phyloP scores from a whole-genome alignment of 495 filamentous ascomycete genomes.

The Chlorociboria aeruginascens region DNA sequence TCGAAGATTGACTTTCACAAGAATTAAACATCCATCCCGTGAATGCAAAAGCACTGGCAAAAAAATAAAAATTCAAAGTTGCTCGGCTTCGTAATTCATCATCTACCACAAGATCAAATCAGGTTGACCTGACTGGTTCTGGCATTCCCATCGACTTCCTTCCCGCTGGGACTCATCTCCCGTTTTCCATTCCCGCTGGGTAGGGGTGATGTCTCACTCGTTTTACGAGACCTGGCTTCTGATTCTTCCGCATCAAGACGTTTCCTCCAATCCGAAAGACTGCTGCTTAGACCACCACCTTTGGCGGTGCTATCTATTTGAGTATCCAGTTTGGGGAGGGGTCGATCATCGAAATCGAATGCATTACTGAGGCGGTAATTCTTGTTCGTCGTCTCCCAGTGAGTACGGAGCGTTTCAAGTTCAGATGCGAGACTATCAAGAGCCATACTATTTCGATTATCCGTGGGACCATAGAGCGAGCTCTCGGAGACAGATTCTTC shows the following conservation, averaged over 20 bases:
- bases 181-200: background rate
- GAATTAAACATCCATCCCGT: background rate
- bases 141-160: background rate
- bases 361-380: slow-evolving; percentile 78
- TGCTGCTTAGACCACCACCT: slow-evolving; percentile 46
- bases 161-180: slow-evolving; percentile 14
- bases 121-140: slow-evolving; percentile 10
- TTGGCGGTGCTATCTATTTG: slow-evolving; percentile 18
- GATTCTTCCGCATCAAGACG: slow-evolving; percentile 53
- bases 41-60: background rate
- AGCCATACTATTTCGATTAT: slow-evolving; percentile 56
- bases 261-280: slow-evolving; percentile 63
- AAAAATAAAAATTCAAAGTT: background rate
- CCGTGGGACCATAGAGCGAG: slow-evolving; percentile 32
- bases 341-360: slow-evolving; percentile 67
- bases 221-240: slow-evolving; percentile 13
- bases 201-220: background rate
- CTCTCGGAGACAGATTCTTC: slow-evolving; percentile 37
- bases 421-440: slow-evolving; percentile 86
- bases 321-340: slow-evolving; percentile 30
- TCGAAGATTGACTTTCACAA: background rate
- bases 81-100: background rate
- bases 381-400: slow-evolving; percentile 94
- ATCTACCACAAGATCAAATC: slow-evolving; percentile 3
- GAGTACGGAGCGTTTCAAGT: slow-evolving; percentile 73